These are phyloP conservation scores for Clavispora phyllophila DNA, from an alignment of 805 yeast genomes.

Conservation along the genomic window DNA sequence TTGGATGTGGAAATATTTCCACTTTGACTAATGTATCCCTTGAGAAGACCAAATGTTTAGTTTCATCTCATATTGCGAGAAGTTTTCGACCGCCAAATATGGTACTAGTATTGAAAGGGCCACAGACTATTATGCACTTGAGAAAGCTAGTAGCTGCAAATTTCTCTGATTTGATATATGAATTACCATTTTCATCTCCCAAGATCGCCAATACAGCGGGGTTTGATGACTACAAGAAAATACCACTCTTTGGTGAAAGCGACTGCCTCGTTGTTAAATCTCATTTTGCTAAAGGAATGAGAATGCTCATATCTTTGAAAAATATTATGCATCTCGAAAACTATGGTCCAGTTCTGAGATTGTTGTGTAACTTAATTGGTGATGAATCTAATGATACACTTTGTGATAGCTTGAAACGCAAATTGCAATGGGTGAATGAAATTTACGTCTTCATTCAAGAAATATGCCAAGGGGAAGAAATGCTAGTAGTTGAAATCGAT, in stretches of 20 bases:
- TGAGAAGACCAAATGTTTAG: slow-evolving; percentile 31
- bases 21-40: slow-evolving; percentile 24
- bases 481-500: slow-evolving; percentile 46
- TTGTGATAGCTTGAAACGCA: slow-evolving; percentile 30
- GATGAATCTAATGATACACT: slow-evolving; percentile 55
- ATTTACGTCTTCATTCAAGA: slow-evolving; percentile 40
- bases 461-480: slow-evolving; percentile 29
- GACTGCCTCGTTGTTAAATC: not conserved
- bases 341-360: slow-evolving; percentile 24
- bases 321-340: not conserved
- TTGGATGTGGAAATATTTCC: slow-evolving; percentile 59
- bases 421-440: slow-evolving; percentile 28
- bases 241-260: not conserved
- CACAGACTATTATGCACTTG: slow-evolving; percentile 57
- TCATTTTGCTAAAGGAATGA: not conserved
- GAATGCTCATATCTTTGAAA: not conserved
- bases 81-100: slow-evolving; percentile 46
- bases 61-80: slow-evolving; percentile 35
- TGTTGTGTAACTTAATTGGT: slow-evolving; percentile 60
- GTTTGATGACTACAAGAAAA: not conserved
- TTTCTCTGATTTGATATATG: slow-evolving; percentile 22
- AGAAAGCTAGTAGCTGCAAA: slow-evolving; percentile 44
- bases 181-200: not conserved
- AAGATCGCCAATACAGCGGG: not conserved
- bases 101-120: slow-evolving; percentile 58